phyloP scores from a whole-genome alignment of 148 eudicot genomes.

The Chenopodium quinoa region DNA sequence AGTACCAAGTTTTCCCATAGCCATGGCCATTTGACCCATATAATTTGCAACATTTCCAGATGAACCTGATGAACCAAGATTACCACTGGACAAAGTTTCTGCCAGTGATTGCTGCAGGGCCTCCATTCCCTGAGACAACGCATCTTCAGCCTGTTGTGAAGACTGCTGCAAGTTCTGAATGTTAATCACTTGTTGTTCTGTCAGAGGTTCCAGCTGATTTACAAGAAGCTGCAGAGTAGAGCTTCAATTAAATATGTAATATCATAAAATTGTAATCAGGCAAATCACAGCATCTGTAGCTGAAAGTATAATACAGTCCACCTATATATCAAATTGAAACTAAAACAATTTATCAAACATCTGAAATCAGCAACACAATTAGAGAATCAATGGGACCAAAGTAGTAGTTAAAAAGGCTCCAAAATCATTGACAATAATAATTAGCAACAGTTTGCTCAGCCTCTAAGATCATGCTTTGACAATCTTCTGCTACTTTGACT shows the following conservation, averaged over 20 bases:
- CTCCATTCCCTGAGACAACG: slow-evolving; percentile 57
- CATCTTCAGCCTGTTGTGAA: slow-evolving; percentile 60
- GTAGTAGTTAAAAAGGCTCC: neutral
- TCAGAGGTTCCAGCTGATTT: slow-evolving; percentile 49
- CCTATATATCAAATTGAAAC: neutral
- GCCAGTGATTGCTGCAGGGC: slow-evolving; percentile 55
- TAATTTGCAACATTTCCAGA: slow-evolving; percentile 57
- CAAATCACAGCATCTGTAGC: neutral
- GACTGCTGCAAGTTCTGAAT: slow-evolving; percentile 49
- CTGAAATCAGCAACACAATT: neutral
- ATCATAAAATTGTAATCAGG: neutral
- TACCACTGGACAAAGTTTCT: slow-evolving; percentile 50
- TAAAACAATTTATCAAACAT: neutral
- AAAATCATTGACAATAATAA: neutral
- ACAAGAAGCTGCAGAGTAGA: slow-evolving; percentile 44
- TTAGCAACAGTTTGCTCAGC: neutral
- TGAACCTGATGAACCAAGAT: slow-evolving; percentile 50
- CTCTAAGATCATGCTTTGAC: neutral
- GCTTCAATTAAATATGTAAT: slow-evolving; percentile 14
- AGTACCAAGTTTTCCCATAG: slow-evolving; percentile 61
- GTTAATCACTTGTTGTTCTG: slow-evolving; percentile 46
- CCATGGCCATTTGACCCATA: slow-evolving; percentile 66
- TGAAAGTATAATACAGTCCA: neutral
- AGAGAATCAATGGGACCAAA: neutral
- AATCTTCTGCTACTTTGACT: neutral